Evolutionary conservation across 192 early-diverging fungal species (phyloP), one percentile per base, ranked within the genome.

Genomic region (Haplosporangium gracile): DNA sequence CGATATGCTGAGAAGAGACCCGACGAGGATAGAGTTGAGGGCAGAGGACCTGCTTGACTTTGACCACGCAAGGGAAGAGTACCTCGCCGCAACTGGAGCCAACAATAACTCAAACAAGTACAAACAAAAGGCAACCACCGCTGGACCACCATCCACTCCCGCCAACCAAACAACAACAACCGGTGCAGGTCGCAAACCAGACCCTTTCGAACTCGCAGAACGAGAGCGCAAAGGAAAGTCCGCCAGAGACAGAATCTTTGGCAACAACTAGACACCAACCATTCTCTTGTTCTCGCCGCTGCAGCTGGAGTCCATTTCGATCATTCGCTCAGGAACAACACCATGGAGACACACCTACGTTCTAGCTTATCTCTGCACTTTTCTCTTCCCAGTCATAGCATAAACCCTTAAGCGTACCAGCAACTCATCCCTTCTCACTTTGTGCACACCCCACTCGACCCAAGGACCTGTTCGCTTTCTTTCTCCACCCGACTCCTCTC

Each of bases 1-100:
- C 5, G n/a, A 42, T 36, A 78, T 85, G 82, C 74, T 85, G 4
- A 63, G 78, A 71, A 68, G 82, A 20, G 82, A 85, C 43, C 82
- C 82, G 11, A 79, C 82, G 5, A 22, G 82, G 29, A 75, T 85
- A 43, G 82, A 85, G 26, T 47, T 85, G 26, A 55, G 68, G 43
- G 65, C 82, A n/a, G 78, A 79, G 38, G 77, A 85, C 55, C 32
- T 76, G 9, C 65, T 47, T 6, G 82, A 85, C 49, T 75, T 85
- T 43, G 77, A 85, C 18, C 72, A 53, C 10, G 82, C 82, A 5
- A 69, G 65, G 60, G 82, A 85, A 63, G 73, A 85, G 68, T 79
- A 85, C 45, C 43, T 77, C 57, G 78, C 53, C 55, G 47, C 75
- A n/a, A 43, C 72, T 36, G 53, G 76, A 72, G 39, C n/a, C 40